Percentiles rank a stretch among this genome's conserved stretches.
Conservation (phyloP, 495 filamentous ascomycete genomes). For the Cercophora sp. region DNA sequence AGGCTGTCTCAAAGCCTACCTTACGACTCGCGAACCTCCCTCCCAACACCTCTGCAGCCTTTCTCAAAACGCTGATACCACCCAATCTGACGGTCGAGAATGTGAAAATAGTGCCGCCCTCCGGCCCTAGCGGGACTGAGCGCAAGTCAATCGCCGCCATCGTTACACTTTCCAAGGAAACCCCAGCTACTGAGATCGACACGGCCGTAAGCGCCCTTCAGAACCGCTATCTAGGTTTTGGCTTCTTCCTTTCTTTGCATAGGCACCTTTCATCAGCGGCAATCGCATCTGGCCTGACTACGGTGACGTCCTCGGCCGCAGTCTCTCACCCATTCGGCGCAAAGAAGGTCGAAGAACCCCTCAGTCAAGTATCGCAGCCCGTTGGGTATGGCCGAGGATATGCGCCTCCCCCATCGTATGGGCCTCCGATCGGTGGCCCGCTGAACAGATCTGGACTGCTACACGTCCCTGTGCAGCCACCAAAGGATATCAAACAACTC, state of each 20-base stretch:
- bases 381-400: slow-evolving; percentile 65
- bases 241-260: slow-evolving; percentile 76
- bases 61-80: slow-evolving; percentile 71
- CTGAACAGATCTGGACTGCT: slow-evolving; percentile 46
- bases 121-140: slow-evolving; percentile 50
- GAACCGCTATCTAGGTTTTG: slow-evolving; percentile 81
- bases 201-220: slow-evolving; percentile 71
- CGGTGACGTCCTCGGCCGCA: slow-evolving; percentile 48
- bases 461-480: slow-evolving; percentile 71
- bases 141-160: slow-evolving; percentile 79
- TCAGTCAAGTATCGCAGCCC: slow-evolving; percentile 54
- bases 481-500: slow-evolving; percentile 73
- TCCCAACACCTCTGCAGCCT: slow-evolving; percentile 63
- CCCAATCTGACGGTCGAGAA: slow-evolving; percentile 66
- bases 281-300: slow-evolving; percentile 51
- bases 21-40: slow-evolving; percentile 64
- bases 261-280: slow-evolving; percentile 83
- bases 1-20: slow-evolving; percentile 78
- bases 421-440: slow-evolving; percentile 38
- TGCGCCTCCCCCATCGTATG: slow-evolving; percentile 75
- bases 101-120: slow-evolving; percentile 62
- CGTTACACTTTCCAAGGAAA: slow-evolving; percentile 79
- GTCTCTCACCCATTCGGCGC: slow-evolving; percentile 78
- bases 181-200: slow-evolving; percentile 82
- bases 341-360: slow-evolving; percentile 54